phyloP scores from a whole-genome alignment of 441 rosid genomes.

The Populus hybrid region DNA sequence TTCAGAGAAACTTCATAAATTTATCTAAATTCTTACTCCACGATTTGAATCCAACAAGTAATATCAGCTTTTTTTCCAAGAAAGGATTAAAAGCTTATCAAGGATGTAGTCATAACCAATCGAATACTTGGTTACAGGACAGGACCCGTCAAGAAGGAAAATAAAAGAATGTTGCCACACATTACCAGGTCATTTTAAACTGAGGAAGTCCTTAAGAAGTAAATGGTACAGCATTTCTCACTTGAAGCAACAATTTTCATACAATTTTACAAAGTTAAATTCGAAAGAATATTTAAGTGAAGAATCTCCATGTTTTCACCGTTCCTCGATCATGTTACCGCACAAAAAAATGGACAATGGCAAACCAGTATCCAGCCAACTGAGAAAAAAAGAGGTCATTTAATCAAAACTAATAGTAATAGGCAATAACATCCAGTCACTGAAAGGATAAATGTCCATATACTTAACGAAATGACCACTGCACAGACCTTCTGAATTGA shows the following conservation, averaged over 20 bases:
- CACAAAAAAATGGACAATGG: constrained; percentile 36
- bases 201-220: not conserved
- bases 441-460: not conserved
- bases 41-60: no score
- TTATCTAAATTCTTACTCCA: no score
- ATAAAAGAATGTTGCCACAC: not conserved
- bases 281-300: constrained; percentile 8
- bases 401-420: constrained; percentile 9
- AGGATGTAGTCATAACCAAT: not conserved
- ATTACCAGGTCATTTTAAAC: not conserved
- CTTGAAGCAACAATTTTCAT: not conserved
- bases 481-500: not conserved
- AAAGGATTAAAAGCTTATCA: not conserved
- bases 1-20: not conserved
- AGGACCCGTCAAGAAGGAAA: not conserved
- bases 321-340: constrained; percentile 16
- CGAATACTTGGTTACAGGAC: not conserved
- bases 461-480: not conserved
- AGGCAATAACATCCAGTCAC: not conserved
- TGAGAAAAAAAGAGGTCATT: constrained; percentile 28
- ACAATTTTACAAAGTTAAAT: not conserved
- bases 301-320: constrained; percentile 14
- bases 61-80: not conserved
- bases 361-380: constrained; percentile 70
- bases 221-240: not conserved